Evolutionary conservation across 345 rosid genomes (phyloP), one percentile per base, ranked within the genome.

Genomic region (Arabidopsis suecica): DNA sequence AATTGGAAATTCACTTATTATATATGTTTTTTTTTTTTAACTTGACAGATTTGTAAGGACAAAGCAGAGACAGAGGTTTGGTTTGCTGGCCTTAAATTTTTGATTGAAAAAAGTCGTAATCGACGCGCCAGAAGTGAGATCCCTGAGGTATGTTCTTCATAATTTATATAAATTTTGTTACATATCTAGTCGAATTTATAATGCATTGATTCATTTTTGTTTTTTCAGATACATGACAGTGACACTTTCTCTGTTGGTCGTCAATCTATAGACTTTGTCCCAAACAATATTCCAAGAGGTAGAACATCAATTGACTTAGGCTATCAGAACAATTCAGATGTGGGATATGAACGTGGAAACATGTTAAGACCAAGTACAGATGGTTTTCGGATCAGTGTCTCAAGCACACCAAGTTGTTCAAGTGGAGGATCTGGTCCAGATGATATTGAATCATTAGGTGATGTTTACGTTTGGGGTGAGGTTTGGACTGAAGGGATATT

Each of bases 391-490:
- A 76, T 91, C 70, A 94, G 98, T 79, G 95, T 94, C 80, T 94
- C 97, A 68, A 91, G 97, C 83, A 86, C 95, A 70, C 98, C 96
- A 65, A 91, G 98, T 80, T 87, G 95, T 88, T 88, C 98, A 37
- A 91, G 96, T 81, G 91, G 90, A 61, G 96, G 95, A 67, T 91
- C 98, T 63, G 98, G 98, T 78, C 97, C 88, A 49, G 98, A 94
- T 91, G 98, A 94, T 80, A 90, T 94, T 72, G 98, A 94, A 82
- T 91, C 96, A 18, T 81, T 94, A 65, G 98, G 98, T 71, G 98
- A 94, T 82, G 92, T 94, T 65, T 94, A 90, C 61, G 74, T 91
- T 10, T 94, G 98, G 98, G 98, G 97, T 64, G 98, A 86, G 73
- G 86, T 94, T 68, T 94, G 98, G 96, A 83, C 80, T 6, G 98